Evolutionary conservation across 1,139 yeast genomes (phyloP).

Genomic region (Kodamaea sp.): DNA sequence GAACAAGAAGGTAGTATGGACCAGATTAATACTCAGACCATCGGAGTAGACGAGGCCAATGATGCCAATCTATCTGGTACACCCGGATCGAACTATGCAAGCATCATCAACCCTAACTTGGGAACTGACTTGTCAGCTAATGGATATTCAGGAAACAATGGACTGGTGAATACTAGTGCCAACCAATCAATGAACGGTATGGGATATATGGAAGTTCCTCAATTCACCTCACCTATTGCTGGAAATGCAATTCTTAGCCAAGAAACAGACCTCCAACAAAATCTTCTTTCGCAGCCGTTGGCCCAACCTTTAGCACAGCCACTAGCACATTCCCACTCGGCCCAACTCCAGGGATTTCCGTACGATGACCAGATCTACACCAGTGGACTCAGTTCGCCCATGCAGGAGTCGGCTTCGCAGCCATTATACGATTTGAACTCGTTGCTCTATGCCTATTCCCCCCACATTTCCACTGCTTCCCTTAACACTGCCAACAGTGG

Average conservation of each 20-base stretch:
- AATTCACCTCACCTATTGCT: not conserved
- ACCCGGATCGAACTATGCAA: not conserved
- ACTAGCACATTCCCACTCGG: no score
- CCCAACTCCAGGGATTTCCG: slow-evolving; percentile 17
- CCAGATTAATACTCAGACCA: slow-evolving; percentile 13
- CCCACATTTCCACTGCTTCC: slow-evolving; percentile 15
- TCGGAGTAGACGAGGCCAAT: slow-evolving; percentile 5
- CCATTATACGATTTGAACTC: slow-evolving; percentile 12
- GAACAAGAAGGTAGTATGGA: slow-evolving; percentile 7
- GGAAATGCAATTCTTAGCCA: not conserved
- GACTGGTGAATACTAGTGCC: not conserved
- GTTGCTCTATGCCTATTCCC: slow-evolving; percentile 18
- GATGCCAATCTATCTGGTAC: not conserved
- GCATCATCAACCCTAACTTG: not conserved
- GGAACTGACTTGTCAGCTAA: not conserved
- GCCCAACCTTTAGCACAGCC: not conserved
- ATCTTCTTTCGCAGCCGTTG: slow-evolving; percentile 1
- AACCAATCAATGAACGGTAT: not conserved
- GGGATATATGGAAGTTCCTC: not conserved
- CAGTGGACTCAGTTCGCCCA: slow-evolving; percentile 12
- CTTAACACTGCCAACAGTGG: slow-evolving; percentile 11
- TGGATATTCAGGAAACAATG: not conserved
- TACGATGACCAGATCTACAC: slow-evolving; percentile 24
- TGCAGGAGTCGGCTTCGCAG: slow-evolving; percentile 9
- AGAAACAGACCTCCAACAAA: not conserved